A percentile compares a stretch with the other conserved stretches of the same genome.
These are phyloP conservation scores for Cordia subcordata DNA, from an alignment of 257 asterid species.

Conservation along the genomic window DNA sequence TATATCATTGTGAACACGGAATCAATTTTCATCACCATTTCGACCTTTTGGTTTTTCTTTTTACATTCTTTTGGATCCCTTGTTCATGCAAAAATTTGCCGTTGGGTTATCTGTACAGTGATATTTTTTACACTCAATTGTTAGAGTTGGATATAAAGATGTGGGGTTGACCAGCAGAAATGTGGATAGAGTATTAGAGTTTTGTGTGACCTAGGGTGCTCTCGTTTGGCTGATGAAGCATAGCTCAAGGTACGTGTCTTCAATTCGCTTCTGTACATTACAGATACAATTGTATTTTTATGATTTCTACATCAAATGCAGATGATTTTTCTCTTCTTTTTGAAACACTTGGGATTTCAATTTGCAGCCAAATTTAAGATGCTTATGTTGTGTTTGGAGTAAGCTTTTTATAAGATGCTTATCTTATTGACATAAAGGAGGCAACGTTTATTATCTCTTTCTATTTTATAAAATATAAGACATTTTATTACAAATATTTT, in stretches of 20 bases:
- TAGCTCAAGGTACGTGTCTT: conserved; percentile 14
- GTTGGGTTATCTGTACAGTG: conserved; percentile 20
- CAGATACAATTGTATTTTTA: conserved; percentile 21
- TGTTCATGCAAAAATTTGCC: conserved; percentile 15
- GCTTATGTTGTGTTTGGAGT: no score
- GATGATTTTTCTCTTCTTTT: conserved; percentile 14
- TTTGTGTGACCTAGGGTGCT: conserved; percentile 3
- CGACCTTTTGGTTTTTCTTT: conserved; percentile 1
- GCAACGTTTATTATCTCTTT: no score
- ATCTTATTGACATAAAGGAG: no score
- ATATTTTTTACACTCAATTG: conserved; percentile 9
- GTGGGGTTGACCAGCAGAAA: conserved; percentile 22
- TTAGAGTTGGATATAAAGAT: conserved; percentile 17
- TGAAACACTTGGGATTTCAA: neutral
- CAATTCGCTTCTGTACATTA: conserved; percentile 36
- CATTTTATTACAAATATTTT: no score
- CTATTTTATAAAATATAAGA: no score
- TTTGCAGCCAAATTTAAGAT: neutral
- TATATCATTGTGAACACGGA: conserved; percentile 8
- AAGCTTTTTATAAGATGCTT: no score
- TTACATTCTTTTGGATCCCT: conserved; percentile 15
- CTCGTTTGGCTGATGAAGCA: conserved; percentile 24
- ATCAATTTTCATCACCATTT: conserved; percentile 10
- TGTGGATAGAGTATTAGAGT: conserved; percentile 7
- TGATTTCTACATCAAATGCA: conserved; percentile 21